These are phyloP conservation scores for Debaryomyces castellii DNA, from an alignment of 805 yeast genomes.

Conservation along the genomic window DNA sequence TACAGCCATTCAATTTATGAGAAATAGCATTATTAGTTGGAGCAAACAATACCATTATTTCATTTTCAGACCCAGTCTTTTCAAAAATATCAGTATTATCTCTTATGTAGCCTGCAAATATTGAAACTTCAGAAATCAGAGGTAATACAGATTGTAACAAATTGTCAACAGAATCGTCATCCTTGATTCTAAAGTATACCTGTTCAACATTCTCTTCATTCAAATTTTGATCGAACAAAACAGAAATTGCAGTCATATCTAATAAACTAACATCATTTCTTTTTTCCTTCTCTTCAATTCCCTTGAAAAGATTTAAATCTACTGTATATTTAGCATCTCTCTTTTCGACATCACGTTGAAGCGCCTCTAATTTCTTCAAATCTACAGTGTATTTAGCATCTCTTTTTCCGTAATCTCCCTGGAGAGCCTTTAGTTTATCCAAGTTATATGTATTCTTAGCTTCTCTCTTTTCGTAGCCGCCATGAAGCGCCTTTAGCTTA, in stretches of 20 bases:
- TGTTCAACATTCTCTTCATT: constrained; percentile 3
- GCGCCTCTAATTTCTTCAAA: constrained; percentile 10
- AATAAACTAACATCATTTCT: neutral
- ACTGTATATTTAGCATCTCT: constrained; percentile 16
- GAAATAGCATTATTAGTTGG: constrained; percentile 61
- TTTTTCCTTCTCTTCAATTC: neutral
- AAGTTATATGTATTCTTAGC: constrained; percentile 15
- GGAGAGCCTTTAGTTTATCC: constrained; percentile 5
- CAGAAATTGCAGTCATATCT: neutral
- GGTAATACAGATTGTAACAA: constrained; percentile 38
- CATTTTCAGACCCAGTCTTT: constrained; percentile 46
- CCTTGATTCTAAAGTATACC: constrained; percentile 12
- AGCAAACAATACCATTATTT: constrained; percentile 59
- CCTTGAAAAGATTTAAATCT: constrained; percentile 5
- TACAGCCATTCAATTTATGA: constrained; percentile 45
- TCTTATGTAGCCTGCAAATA: constrained; percentile 71
- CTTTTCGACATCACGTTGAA: constrained; percentile 7
- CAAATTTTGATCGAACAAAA: neutral
- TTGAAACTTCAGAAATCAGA: constrained; percentile 42
- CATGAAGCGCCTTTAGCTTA: constrained; percentile 1
- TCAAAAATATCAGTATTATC: constrained; percentile 51
- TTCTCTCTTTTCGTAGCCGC: constrained; percentile 11
- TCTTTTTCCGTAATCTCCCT: neutral
- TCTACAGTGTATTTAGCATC: neutral
- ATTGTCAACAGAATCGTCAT: constrained; percentile 13